These are phyloP conservation scores for Chaetothyriales sp. DNA, from an alignment of 2,329 filamentous ascomycete species.

Conservation along the genomic window DNA sequence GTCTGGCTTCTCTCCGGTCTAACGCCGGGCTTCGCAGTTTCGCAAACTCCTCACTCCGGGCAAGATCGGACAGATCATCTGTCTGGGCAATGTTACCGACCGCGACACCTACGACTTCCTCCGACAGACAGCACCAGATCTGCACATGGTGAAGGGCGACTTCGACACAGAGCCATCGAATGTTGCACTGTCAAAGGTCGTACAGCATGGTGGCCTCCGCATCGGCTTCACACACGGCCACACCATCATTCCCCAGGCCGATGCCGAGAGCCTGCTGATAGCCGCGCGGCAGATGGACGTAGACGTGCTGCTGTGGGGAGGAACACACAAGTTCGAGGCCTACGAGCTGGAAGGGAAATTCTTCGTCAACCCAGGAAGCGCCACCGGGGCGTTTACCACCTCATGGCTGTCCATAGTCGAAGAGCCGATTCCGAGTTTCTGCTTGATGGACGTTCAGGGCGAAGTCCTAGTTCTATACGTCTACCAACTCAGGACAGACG, in stretches of 20 bases:
- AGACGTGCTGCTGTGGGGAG: constrained; percentile 55
- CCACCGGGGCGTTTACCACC: constrained; percentile 51
- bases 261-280: constrained; percentile 53
- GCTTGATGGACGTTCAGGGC: constrained; percentile 95
- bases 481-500: constrained; percentile 69
- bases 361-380: constrained; percentile 57
- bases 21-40: constrained; percentile 42
- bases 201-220: constrained; percentile 53
- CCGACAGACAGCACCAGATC: constrained; percentile 56
- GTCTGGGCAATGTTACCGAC: constrained; percentile 68
- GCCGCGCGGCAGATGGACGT: constrained; percentile 59
- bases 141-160: constrained; percentile 58
- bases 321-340: constrained; percentile 56
- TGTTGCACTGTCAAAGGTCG: constrained; percentile 52
- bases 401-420: constrained; percentile 44
- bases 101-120: constrained; percentile 70
- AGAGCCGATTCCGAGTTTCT: constrained; percentile 79
- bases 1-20: constrained; percentile 2
- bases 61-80: constrained; percentile 71
- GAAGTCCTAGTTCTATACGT: constrained; percentile 93
- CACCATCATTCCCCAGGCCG: constrained; percentile 55
- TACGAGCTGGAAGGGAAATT: constrained; percentile 61
- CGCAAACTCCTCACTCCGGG: constrained; percentile 72
- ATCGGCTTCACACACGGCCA: constrained; percentile 61
- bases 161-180: constrained; percentile 56